These are phyloP conservation scores for Hirsutella thompsonii DNA, from an alignment of 2,329 filamentous ascomycete genomes.

Conservation along the genomic window DNA sequence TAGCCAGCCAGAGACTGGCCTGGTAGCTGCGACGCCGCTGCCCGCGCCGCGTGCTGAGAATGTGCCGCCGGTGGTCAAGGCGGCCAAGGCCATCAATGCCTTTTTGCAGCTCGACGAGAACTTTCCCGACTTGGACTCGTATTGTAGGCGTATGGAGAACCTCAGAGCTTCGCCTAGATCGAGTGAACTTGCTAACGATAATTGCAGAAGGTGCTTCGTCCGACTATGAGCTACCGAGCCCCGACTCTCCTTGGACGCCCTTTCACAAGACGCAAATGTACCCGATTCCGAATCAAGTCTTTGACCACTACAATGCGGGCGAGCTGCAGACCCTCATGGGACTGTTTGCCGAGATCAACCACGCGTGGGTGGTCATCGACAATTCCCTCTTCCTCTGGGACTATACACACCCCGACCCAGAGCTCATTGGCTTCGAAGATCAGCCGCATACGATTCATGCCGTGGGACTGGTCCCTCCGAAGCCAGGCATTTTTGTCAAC, in stretches of 20 bases:
- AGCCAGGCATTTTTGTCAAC: constrained; percentile 74
- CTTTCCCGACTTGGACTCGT: constrained; percentile 82
- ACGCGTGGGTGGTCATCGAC: constrained; percentile 93
- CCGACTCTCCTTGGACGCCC: constrained; percentile 64
- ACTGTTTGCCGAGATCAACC: constrained; percentile 84
- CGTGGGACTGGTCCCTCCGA: constrained; percentile 78
- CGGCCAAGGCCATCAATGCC: constrained; percentile 71
- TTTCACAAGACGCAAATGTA: constrained; percentile 82
- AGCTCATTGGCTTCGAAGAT: constrained; percentile 86
- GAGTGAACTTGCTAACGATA: constrained; percentile 12
- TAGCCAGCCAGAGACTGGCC: constrained; percentile 11
- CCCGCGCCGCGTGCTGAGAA: constrained; percentile 32
- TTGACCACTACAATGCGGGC: constrained; percentile 81
- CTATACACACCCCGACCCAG: constrained; percentile 83
- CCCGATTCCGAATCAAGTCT: constrained; percentile 81
- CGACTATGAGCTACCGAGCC: constrained; percentile 69
- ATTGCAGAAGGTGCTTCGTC: constrained; percentile 70
- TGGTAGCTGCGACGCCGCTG: constrained; percentile 18
- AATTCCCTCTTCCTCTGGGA: constrained; percentile 97
- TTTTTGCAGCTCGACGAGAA: constrained; percentile 62
- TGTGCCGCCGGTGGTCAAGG: constrained; percentile 62
- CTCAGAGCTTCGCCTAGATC: neutral
- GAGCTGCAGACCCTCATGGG: constrained; percentile 90
- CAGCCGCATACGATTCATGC: constrained; percentile 77
- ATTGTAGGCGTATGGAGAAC: constrained; percentile 71